These are phyloP conservation scores for Atkinsonella texensis DNA, from an alignment of 2,329 filamentous ascomycete species.

Conservation along the genomic window DNA sequence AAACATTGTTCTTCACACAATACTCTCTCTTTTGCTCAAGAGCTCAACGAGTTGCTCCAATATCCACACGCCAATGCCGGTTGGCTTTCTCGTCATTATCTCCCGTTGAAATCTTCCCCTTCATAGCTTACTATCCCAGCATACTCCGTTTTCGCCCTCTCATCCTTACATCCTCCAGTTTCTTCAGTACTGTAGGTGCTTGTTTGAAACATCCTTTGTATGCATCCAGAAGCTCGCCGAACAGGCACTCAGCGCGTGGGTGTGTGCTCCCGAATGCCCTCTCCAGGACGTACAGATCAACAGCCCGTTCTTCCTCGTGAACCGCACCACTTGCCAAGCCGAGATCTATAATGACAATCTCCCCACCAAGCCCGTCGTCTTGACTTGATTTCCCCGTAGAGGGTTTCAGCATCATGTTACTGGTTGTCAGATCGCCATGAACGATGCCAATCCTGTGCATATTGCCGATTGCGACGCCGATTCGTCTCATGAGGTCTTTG, in stretches of 20 bases:
- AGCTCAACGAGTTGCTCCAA: too few species aligned
- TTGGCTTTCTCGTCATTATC: too few species aligned
- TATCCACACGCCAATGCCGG: too few species aligned
- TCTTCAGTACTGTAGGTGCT: conserved; percentile 61
- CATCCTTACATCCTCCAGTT: conserved; percentile 84
- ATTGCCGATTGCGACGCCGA: conserved; percentile 59
- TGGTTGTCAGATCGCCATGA: conserved; percentile 93
- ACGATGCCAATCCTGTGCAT: conserved; percentile 80
- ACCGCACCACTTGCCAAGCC: conserved; percentile 72
- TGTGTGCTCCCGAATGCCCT: conserved; percentile 92
- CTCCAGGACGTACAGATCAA: conserved; percentile 93
- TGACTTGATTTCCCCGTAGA: conserved; percentile 11
- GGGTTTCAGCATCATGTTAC: conserved; percentile 75
- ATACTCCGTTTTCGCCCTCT: conserved; percentile 94
- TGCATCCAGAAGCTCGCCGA: conserved; percentile 57
- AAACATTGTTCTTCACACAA: background rate
- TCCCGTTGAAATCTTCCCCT: background rate
- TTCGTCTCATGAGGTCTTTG: conserved; percentile 51
- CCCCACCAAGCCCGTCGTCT: conserved; percentile 41
- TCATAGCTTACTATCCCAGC: conserved; percentile 51
- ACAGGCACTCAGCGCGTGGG: conserved; percentile 69
- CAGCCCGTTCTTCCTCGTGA: conserved; percentile 85
- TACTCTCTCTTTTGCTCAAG: background rate
- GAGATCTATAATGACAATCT: conserved; percentile 88
- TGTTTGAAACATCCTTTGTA: conserved; percentile 70